A percentile compares a stretch with the other conserved stretches of the same genome.
These are phyloP conservation scores for Posidonia oceanica DNA, from an alignment of 116 monocot genomes.

Conservation along the genomic window DNA sequence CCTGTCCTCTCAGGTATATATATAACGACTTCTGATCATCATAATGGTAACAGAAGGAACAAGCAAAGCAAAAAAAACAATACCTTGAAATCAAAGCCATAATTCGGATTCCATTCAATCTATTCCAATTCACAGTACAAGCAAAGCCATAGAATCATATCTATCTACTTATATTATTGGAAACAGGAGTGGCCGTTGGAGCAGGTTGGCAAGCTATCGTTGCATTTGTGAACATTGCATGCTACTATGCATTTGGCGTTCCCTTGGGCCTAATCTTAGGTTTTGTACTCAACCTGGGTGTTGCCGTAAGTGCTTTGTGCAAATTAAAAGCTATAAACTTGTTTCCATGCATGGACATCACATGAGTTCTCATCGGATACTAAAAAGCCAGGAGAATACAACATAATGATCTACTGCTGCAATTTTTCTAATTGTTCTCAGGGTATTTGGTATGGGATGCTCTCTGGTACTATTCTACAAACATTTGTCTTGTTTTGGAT, in stretches of 20 bases:
- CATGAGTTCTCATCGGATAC: neutral
- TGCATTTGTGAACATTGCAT: slow-evolving; percentile 46
- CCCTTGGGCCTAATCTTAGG: slow-evolving; percentile 42
- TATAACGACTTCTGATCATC: neutral
- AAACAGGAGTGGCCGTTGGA: slow-evolving; percentile 56
- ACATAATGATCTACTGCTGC: slow-evolving; percentile 6
- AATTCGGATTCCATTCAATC: too few relatives aligned
- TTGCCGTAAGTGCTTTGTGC: slow-evolving; percentile 23
- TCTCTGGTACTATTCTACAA: slow-evolving; percentile 8
- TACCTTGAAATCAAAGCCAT: too few relatives aligned
- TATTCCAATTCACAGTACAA: too few relatives aligned
- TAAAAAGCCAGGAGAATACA: too few relatives aligned
- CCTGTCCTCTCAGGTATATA: slow-evolving; percentile 54
- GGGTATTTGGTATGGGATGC: slow-evolving; percentile 15
- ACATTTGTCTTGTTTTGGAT: slow-evolving; percentile 12
- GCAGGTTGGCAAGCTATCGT: slow-evolving; percentile 63
- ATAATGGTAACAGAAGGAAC: neutral
- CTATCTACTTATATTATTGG: slow-evolving; percentile 1
- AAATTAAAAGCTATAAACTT: neutral
- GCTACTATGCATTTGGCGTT: slow-evolving; percentile 34
- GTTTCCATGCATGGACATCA: neutral
- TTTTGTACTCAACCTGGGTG: slow-evolving; percentile 38
- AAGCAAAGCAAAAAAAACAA: neutral
- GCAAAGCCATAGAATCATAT: too few relatives aligned
- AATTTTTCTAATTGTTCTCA: slow-evolving; percentile 9